Percentiles rank a stretch among this genome's conserved stretches.
Conservation (phyloP, 2,329 filamentous ascomycete species). For the Herpotrichia juniperi region DNA sequence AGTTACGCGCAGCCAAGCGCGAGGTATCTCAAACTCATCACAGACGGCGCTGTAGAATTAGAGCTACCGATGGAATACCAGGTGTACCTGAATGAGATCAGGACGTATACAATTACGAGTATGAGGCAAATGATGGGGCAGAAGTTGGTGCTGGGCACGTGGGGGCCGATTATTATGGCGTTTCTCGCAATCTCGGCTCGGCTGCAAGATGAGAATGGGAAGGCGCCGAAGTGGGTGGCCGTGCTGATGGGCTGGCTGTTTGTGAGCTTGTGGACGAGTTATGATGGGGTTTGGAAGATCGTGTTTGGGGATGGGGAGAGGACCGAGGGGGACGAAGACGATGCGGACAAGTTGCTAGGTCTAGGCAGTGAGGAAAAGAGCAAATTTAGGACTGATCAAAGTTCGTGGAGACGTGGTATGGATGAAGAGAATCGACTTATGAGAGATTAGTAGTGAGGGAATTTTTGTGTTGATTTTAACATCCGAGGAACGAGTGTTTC, state of each 20-base stretch:
- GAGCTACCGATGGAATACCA: conserved; percentile 80
- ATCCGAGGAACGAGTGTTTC: too few relatives aligned
- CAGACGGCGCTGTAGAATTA: conserved; percentile 79
- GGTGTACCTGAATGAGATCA: conserved; percentile 71
- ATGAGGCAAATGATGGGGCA: conserved; percentile 70
- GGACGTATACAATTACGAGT: conserved; percentile 73
- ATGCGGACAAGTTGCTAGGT: not conserved
- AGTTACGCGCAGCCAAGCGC: conserved; percentile 81
- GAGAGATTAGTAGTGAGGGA: too few relatives aligned
- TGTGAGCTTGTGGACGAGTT: conserved; percentile 65
- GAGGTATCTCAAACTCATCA: conserved; percentile 82
- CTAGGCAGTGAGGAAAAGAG: too few relatives aligned
- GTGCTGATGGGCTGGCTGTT: conserved; percentile 60
- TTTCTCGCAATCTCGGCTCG: conserved; percentile 56
- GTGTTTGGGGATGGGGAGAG: conserved; percentile 88
- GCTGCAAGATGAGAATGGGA: conserved; percentile 71
- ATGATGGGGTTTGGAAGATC: conserved; percentile 68
- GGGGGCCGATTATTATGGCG: conserved; percentile 63
- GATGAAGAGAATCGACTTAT: too few relatives aligned
- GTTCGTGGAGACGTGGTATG: too few relatives aligned
- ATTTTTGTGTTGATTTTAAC: too few relatives aligned
- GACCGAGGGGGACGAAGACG: conserved; percentile 46
- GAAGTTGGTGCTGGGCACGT: conserved; percentile 65
- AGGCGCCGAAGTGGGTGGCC: conserved; percentile 70
- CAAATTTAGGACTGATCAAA: too few relatives aligned